Evolutionary conservation across 345 rosid genomes (phyloP), one percentile per base, ranked within the genome.

Genomic region (Brassica rapa): DNA sequence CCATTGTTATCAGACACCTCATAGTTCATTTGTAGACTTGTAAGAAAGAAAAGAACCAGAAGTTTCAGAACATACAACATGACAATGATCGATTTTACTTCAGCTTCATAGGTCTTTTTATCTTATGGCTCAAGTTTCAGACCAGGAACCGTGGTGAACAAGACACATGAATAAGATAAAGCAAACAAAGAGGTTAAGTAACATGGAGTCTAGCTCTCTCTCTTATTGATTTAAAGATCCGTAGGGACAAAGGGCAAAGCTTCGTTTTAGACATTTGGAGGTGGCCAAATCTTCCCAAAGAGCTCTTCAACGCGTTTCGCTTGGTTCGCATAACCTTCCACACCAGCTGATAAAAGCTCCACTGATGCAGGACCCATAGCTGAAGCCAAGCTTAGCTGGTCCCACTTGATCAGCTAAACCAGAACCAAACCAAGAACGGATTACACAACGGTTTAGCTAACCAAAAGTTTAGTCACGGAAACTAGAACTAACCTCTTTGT

Each of bases 211-310:
- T 25, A 29, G 3, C 24, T 16, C 59, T 53, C 61, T 69, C 61
- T 69, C 81, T 88, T 83, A 86, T 85, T 81, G 62, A 73, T 72
- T 59, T 49, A 61, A 56, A 56, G 46, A 43, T 11, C 63, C 35
- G 66, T 66, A 25, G 7, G 46, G 76, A 23, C 12, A 5, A 46
- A 59, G 21, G 63, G 61, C 39, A 23, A 56, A 55, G 12, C 32
- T 51, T 16, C 7, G 41, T 60, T 81, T 86, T 83, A 91, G 61
- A 90, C 94, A 76, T 95, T 93, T 41, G 97, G 99, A 33, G 97
- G 98, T 51, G 99, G 99, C 98, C 98, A 95, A 71, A 95, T 93
- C 91, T 95, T 92, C 15, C 87, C 88, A 2, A 93, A 88, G 21
- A 89, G 76, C 80, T 91, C 97, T 86, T 91, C 96, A 0, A 88